Conservation (phyloP, 2,329 filamentous ascomycete species). For the Fusarium sp. region DNA sequence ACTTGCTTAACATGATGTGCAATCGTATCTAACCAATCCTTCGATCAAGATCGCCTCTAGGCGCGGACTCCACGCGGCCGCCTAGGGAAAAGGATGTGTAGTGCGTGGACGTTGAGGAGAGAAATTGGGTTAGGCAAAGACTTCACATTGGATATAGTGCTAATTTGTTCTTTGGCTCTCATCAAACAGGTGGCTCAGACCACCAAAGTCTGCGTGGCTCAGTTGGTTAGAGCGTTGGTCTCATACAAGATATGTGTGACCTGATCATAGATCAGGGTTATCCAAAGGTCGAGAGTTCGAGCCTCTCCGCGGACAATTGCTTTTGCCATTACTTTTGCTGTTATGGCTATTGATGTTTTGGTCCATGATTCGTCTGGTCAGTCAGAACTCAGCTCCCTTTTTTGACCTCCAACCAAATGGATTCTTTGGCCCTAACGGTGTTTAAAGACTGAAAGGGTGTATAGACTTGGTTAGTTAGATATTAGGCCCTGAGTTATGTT, state of each 20-base stretch:
- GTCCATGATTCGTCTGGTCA: too few species aligned
- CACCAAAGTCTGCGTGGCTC: constrained; percentile 48
- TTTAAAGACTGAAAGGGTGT: too few species aligned
- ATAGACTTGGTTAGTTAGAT: too few species aligned
- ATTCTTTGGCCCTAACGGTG: too few species aligned
- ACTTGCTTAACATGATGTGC: too few species aligned
- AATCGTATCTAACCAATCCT: too few species aligned
- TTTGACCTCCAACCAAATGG: too few species aligned
- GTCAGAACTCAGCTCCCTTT: too few species aligned
- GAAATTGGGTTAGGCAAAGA: not conserved
- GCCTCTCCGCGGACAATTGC: constrained; percentile 39
- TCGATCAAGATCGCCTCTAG: too few species aligned
- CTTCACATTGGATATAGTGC: not conserved
- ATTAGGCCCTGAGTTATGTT: too few species aligned
- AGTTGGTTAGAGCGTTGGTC: constrained; percentile 55
- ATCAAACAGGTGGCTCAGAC: constrained; percentile 4
- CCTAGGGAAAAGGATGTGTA: constrained; percentile 12
- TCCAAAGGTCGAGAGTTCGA: constrained; percentile 48
- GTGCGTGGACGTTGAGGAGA: constrained; percentile 20
- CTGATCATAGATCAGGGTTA: constrained; percentile 37
- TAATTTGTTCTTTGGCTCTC: not conserved
- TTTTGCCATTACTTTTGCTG: constrained; percentile 7
- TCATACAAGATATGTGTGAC: constrained; percentile 43
- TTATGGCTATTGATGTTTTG: too few species aligned
- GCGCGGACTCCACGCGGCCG: constrained; percentile 9